phyloP scores from a whole-genome alignment of 768 basidiomycete species.

The Myochromella boudieri region DNA sequence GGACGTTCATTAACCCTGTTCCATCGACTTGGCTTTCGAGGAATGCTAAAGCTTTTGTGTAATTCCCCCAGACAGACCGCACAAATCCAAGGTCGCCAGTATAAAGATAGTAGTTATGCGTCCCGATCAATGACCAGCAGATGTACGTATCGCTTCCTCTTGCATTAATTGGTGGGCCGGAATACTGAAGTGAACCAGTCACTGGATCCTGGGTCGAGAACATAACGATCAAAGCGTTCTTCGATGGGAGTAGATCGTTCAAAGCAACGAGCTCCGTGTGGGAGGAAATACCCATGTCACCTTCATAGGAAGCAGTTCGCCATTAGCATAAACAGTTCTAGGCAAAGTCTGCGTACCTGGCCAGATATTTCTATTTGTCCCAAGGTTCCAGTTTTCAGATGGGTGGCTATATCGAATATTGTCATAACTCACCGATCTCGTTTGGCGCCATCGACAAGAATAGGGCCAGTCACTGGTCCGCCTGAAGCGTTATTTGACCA shows the following conservation, averaged over 20 bases:
- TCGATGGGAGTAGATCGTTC: conserved; percentile 35
- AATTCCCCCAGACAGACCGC: conserved; percentile 42
- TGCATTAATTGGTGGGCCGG: conserved; percentile 37
- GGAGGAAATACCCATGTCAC: conserved; percentile 42
- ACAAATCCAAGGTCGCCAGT: conserved; percentile 48
- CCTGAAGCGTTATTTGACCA: conserved; percentile 51
- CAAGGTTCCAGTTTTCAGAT: neutral
- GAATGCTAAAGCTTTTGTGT: conserved; percentile 36
- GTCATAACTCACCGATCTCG: conserved; percentile 38
- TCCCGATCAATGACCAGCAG: conserved; percentile 47
- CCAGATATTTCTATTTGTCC: conserved; percentile 26
- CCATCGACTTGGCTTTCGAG: conserved; percentile 42
- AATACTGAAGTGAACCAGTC: conserved; percentile 47
- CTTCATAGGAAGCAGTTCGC: conserved; percentile 9
- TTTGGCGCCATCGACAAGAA: conserved; percentile 54
- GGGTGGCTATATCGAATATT: neutral
- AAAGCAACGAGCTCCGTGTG: conserved; percentile 35
- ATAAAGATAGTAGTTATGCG: conserved; percentile 42
- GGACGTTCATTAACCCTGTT: conserved; percentile 39
- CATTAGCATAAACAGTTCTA: neutral
- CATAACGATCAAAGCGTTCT: conserved; percentile 49
- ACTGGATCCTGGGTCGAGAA: conserved; percentile 43
- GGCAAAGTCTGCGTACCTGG: conserved; percentile 13
- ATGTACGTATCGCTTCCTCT: conserved; percentile 44
- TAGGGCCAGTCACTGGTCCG: conserved; percentile 45